Evolutionary conservation across 2,329 filamentous ascomycete genomes (phyloP).

Genomic region (Fonsecaea multimorphosa): DNA sequence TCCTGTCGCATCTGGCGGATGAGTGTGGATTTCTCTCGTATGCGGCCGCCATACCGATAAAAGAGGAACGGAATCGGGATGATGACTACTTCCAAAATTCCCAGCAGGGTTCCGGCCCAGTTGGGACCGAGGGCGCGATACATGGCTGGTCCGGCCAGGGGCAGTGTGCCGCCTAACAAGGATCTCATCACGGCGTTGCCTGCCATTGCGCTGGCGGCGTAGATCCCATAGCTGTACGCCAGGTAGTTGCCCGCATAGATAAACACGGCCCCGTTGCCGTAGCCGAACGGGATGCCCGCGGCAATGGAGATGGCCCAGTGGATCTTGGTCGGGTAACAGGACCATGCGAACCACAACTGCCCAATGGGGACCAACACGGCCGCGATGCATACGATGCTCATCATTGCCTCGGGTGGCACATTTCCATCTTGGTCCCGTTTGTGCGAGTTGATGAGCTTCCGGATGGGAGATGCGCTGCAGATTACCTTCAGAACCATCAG

Average conservation of each 20-base stretch:
- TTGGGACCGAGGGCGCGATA: conserved; percentile 72
- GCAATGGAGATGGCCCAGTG: conserved; percentile 83
- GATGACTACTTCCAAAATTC: conserved; percentile 72
- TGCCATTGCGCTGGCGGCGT: conserved; percentile 78
- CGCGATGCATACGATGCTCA: conserved; percentile 78
- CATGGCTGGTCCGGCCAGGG: conserved; percentile 75
- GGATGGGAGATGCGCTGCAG: conserved; percentile 68
- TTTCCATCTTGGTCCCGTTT: conserved; percentile 76
- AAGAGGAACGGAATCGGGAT: conserved; percentile 83
- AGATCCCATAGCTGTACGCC: conserved; percentile 78
- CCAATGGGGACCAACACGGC: conserved; percentile 76
- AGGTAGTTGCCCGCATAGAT: conserved; percentile 84
- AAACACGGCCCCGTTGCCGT: conserved; percentile 77
- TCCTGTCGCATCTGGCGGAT: conserved; percentile 65
- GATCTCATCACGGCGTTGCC: conserved; percentile 78
- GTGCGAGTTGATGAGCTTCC: conserved; percentile 78
- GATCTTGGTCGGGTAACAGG: conserved; percentile 74
- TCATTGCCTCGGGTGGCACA: conserved; percentile 78
- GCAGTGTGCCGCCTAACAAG: conserved; percentile 76
- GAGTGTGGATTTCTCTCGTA: conserved; percentile 61
- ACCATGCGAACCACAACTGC: conserved; percentile 88
- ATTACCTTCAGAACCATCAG: too few relatives aligned
- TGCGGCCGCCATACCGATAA: conserved; percentile 66
- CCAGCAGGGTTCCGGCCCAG: conserved; percentile 79
- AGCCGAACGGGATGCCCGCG: conserved; percentile 79